Evolutionary conservation across 805 yeast species (phyloP).

Genomic region (Zygotorulaspora danielsina): DNA sequence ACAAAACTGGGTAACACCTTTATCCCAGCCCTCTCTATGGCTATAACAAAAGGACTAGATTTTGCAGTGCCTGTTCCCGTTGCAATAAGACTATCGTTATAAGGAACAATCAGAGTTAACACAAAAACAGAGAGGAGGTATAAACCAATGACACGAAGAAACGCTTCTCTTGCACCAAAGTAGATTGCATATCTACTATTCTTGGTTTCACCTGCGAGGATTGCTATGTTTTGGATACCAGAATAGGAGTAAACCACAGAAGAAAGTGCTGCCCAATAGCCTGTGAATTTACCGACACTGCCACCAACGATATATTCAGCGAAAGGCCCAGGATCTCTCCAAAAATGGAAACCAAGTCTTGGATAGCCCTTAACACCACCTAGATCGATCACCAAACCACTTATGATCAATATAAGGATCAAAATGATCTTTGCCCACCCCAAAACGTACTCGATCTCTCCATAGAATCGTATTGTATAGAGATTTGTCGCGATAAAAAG

Average conservation of each 20-base stretch:
- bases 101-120: conserved; percentile 62
- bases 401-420: conserved; percentile 59
- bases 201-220: conserved; percentile 68
- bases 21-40: conserved; percentile 59
- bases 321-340: conserved; percentile 67
- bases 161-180: conserved; percentile 61
- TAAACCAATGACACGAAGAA: conserved; percentile 61
- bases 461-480: conserved; percentile 40
- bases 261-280: conserved; percentile 56
- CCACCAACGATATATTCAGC: conserved; percentile 40
- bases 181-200: conserved; percentile 66
- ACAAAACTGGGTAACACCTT: conserved; percentile 64
- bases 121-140: conserved; percentile 57
- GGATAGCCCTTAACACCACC: conserved; percentile 78
- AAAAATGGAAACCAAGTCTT: conserved; percentile 65
- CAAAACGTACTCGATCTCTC: conserved; percentile 45
- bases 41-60: conserved; percentile 82
- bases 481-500: conserved; percentile 38
- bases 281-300: conserved; percentile 50
- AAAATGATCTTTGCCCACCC: conserved; percentile 54
- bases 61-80: conserved; percentile 52
- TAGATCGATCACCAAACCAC: conserved; percentile 61
- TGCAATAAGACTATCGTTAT: conserved; percentile 48
- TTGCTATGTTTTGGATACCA: conserved; percentile 66
- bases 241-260: conserved; percentile 67